Base-by-base conservation (phyloP, 2,329 filamentous ascomycete genomes). In the Drechslerella coelobrocha region DNA sequence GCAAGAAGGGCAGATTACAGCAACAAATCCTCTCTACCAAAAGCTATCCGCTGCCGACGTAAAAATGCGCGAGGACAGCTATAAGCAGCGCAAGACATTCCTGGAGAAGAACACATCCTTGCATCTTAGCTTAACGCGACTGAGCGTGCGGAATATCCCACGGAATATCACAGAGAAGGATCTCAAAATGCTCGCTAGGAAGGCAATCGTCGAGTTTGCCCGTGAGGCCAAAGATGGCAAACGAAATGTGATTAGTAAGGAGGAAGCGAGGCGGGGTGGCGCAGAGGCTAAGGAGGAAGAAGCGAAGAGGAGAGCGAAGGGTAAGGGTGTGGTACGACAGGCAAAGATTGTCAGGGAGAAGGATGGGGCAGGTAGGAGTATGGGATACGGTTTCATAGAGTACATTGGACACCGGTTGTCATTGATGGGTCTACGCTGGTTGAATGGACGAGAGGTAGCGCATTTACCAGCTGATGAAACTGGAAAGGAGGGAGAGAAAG, bases 381-480 rank as follows among this genome's bases (percentile, higher is more conserved):
- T 93, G 78, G 94, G 94, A 3, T 99, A 99, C 78, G 94, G 95
- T 10, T 99, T 99, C 81, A 89, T 99, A 74, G 94, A 99, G 81
- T 99, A 97, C 80, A 89, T 88, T 73, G 94, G 90, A 27, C 94
- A 99, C 77, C 89, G 94, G 53, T 93, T 89, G 83, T 94, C 94
- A 12, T 83, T 99, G 39, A 97, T 97, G 91, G 94, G 91, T 23
- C 82, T 99, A 73, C 85, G 94, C 50, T 97, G 91, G 87, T 83
- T 99, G 63, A 99, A 99, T 78, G 92, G 93, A 1, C 88, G 88
- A 73, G 80, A 88, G 39, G 83, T 74, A 6, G 66, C 80, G 50
- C 83, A 83, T 76, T 76, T 80, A 61, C 79, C 82, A 39, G 78
- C 81, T 57, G 77, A 79, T 14, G 73, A 66, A n/a, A 66, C 60